phyloP scores from a whole-genome alignment of 1,284 basidiomycete genomes.

The Mycosarcoma maydis region DNA sequence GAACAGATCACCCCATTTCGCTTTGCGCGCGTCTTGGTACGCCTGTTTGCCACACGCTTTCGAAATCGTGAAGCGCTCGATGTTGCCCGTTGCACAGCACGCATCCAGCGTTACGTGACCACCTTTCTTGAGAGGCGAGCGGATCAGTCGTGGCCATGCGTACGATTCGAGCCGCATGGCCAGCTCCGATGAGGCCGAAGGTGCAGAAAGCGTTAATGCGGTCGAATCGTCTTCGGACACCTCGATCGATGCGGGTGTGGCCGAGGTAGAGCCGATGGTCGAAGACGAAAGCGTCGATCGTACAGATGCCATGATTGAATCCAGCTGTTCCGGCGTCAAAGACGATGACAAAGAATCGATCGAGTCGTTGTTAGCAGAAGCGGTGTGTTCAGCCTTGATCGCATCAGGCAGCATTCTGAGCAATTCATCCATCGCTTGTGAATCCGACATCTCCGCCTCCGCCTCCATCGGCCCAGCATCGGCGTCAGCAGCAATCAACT shows the following conservation, averaged over 20 bases:
- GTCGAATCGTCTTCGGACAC: too few relatives aligned
- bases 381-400: constrained; percentile 25
- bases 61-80: constrained; percentile 88
- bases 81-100: constrained; percentile 83
- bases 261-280: not conserved
- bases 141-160: constrained; percentile 87
- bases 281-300: too few relatives aligned
- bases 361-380: not conserved
- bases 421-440: constrained; percentile 42
- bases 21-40: constrained; percentile 94
- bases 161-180: constrained; percentile 55
- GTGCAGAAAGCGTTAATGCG: constrained; percentile 1
- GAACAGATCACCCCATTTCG: constrained; percentile 91
- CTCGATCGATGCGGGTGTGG: too few relatives aligned
- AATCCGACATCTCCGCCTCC: constrained; percentile 24
- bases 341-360: not conserved
- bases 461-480: not conserved
- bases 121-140: constrained; percentile 87
- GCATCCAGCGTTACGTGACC: constrained; percentile 93
- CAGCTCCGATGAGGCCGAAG: constrained; percentile 14
- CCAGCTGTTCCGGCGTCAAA: constrained; percentile 33
- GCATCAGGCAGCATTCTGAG: constrained; percentile 42
- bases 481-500: not conserved
- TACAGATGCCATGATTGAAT: constrained; percentile 31
- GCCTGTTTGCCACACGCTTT: constrained; percentile 92